A percentile compares a stretch with the other conserved stretches of the same genome.
phyloP scores from a whole-genome alignment of 345 rosid species.

The Streptanthus diversifolius region DNA sequence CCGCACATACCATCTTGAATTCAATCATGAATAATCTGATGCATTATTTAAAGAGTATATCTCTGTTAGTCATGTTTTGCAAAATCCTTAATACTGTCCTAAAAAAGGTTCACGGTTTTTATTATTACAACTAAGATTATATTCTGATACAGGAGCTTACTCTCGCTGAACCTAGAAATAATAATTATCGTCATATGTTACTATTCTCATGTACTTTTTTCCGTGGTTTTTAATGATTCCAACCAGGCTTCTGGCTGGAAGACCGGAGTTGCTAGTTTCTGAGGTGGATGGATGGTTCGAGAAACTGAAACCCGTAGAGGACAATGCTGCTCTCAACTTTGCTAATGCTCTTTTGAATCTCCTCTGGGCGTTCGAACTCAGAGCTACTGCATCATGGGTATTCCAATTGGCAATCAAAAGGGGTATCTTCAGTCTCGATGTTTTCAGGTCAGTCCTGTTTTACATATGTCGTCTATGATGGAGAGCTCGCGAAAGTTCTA shows the following conservation, averaged over 20 bases:
- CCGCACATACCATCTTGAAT: not conserved
- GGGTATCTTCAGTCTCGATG: constrained; percentile 60
- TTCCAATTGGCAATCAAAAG: constrained; percentile 80
- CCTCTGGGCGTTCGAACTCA: constrained; percentile 88
- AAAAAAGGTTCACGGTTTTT: not conserved
- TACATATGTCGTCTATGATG: not conserved
- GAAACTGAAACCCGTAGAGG: constrained; percentile 61
- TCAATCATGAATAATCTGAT: constrained; percentile 6
- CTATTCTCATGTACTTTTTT: constrained; percentile 27
- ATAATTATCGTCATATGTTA: not conserved
- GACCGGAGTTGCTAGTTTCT: constrained; percentile 49
- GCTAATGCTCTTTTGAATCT: constrained; percentile 82
- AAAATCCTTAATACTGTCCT: not conserved
- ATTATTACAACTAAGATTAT: not conserved
- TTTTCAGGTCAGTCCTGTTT: constrained; percentile 60
- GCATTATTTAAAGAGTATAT: not conserved
- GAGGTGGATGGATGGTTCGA: constrained; percentile 69
- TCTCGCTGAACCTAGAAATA: not conserved
- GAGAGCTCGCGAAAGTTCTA: not conserved
- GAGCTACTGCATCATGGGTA: constrained; percentile 92
- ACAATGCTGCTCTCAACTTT: constrained; percentile 83
- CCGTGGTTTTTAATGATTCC: not conserved
- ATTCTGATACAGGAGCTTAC: not conserved
- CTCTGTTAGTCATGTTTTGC: not conserved
- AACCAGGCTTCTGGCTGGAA: constrained; percentile 67